Percentiles rank a stretch among this genome's conserved stretches.
Conservation (phyloP, 495 filamentous ascomycete species). For the Penicillium mononematosum region DNA sequence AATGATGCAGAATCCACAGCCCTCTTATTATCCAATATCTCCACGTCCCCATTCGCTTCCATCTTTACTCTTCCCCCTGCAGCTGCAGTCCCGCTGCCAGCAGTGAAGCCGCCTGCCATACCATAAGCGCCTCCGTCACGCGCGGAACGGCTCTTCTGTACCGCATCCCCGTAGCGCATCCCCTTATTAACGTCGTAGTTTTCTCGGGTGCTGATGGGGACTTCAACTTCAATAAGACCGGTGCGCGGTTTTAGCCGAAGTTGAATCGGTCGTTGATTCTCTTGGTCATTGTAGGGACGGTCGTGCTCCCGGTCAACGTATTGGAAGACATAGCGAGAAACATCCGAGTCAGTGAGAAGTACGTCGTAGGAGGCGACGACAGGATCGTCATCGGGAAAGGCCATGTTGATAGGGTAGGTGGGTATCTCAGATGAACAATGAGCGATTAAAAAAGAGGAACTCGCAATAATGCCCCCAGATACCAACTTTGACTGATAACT, state of each 20-base stretch:
- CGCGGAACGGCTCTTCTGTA: conserved; percentile 54
- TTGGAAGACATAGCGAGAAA: conserved; percentile 63
- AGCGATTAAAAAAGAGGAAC: not conserved
- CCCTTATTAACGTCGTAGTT: conserved; percentile 68
- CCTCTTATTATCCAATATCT: conserved; percentile 39
- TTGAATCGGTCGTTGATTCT: conserved; percentile 54
- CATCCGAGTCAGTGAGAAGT: conserved; percentile 55
- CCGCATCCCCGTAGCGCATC: conserved; percentile 62
- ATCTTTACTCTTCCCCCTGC: conserved; percentile 37
- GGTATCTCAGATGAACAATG: not conserved
- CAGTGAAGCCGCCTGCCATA: conserved; percentile 59
- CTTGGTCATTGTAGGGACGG: conserved; percentile 55
- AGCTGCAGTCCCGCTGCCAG: conserved; percentile 27
- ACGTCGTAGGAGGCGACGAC: conserved; percentile 61
- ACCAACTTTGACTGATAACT: not conserved
- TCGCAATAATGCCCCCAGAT: not conserved
- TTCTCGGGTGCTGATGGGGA: conserved; percentile 59
- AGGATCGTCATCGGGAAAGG: conserved; percentile 45
- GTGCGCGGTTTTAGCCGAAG: conserved; percentile 66
- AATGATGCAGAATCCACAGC: conserved; percentile 33
- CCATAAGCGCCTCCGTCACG: conserved; percentile 59
- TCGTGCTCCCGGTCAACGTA: conserved; percentile 55
- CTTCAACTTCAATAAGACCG: conserved; percentile 72
- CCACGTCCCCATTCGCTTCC: conserved; percentile 37
- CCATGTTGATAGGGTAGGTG: conserved; percentile 18